Base-by-base conservation (phyloP, 768 basidiomycete species). In the Boletus bicolor region DNA sequence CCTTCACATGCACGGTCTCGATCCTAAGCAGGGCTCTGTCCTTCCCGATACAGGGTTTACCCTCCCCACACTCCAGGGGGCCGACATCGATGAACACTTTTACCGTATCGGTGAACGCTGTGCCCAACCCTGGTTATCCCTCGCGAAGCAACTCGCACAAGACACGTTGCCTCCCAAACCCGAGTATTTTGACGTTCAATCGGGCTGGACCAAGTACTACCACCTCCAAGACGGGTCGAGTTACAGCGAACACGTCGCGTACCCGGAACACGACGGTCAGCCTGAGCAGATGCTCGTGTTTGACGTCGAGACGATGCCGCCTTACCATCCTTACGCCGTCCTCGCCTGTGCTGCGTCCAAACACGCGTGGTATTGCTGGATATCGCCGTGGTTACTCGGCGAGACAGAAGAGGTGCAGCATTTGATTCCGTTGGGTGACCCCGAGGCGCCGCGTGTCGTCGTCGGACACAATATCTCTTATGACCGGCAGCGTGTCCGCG, bases 391-490 rank as follows among this genome's bases (percentile, higher is more conserved):
- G 93, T 72, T 97, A 10, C 78, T 94, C 5, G 82, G 81, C 14
- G 77, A 82, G 61, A 76, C 85, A 48, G 75, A 82, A 19, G 75
- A 82, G 43, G 67, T 71, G 0, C 71, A 75, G 35, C 91, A 95
- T 32, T 76, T 96, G 51, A 84, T 95, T 49, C 86, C 93, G 0
- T 56, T 95, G 3, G 90, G 91, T 1, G 73, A 79, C 50, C 70
- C 82, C 10, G 56, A 68, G 11, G 59, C 69, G 0, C 76, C 86
- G 1, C 81, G 85, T 14, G 68, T 98, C 32, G 76, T 98, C 26
- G 85, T 98, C 32, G 96, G 97, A 3, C 97, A 99, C 72, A 97
- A 97, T 65, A 87, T 98, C 42, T 90, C 93, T 1, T 98, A 93
- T 70, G 97, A 99, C 70, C 83, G 95, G 17, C 86, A 83, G 15